Base-by-base conservation (phyloP, 2,329 filamentous ascomycete species). In the Sarocladiaceae sp. region DNA sequence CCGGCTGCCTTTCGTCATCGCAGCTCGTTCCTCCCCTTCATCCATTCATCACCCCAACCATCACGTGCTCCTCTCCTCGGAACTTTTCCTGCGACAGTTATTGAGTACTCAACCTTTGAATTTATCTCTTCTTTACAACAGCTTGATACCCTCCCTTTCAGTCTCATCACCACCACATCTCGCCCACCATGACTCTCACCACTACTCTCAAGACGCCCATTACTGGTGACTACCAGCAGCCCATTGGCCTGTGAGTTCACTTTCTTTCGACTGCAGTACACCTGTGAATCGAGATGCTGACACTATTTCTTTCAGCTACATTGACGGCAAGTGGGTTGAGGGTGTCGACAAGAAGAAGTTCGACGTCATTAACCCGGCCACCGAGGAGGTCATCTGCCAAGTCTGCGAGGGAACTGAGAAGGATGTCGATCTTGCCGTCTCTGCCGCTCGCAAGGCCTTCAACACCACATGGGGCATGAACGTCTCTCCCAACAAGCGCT, bases 371-470 rank as follows among this genome's bases (percentile, higher is more conserved):
- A 96, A 96, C 81, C 91, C 91, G 55, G 66, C 86, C 58, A 90
- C 83, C 59, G 92, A 96, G 72, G 84, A 91, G 71, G 83, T 90
- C 65, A 95, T 96, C 76, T 82, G 78, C 77, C 85, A 84, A 52
- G 88, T 96, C 62, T 76, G 83, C 67, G 91, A 96, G 75, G 92
- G 86, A 66, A 88, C 86, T 58, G 90, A 95, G 78, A 91, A 95
- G 78, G 90, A 94, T 74, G 76, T 86, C 68, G 83, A 85, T 69
- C 74, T 91, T 55, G 92, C 92, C 57, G 92, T 97, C 58, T 76
- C 81, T 53, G 91, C 90, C 51, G 92, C 92, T 59, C 88, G 92
- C 68, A 87, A 88, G 71, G 90, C 91, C 50, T 93, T 95, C 69
- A 81, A 95, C 55, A 86, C 84, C 57, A 66, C 71, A 58, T 93